phyloP scores from a whole-genome alignment of 129 eudicot species.

The Escallonia rubra region DNA sequence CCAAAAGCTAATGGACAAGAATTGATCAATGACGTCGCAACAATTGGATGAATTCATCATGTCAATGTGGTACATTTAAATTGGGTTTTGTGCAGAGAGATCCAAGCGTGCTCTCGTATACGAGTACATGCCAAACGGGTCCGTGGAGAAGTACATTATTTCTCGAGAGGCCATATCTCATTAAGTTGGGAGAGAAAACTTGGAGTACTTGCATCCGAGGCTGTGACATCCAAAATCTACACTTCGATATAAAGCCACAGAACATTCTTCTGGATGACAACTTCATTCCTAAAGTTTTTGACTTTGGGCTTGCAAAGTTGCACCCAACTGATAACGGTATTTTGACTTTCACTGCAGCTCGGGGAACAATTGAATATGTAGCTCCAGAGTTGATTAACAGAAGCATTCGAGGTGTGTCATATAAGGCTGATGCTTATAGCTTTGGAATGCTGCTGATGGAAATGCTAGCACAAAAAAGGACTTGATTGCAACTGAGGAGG shows the following conservation, averaged over 20 bases:
- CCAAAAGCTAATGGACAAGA: constrained; percentile 1
- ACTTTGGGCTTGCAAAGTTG: too few species aligned
- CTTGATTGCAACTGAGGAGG: too few species aligned
- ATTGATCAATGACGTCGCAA: constrained; percentile 21
- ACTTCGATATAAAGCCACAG: too few species aligned
- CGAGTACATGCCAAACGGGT: not conserved
- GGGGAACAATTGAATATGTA: too few species aligned
- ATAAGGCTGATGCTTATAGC: constrained; percentile 2
- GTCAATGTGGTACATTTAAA: not conserved
- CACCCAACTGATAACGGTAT: too few species aligned
- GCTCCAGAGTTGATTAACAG: too few species aligned
- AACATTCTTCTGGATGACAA: too few species aligned
- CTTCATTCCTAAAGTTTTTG: too few species aligned
- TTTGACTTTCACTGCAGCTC: too few species aligned
- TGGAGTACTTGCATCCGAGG: not conserved
- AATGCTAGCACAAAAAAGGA: not conserved
- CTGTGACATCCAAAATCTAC: too few species aligned
- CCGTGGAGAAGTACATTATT: not conserved
- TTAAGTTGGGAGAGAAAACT: constrained; percentile 4
- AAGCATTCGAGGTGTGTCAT: constrained; percentile 1
- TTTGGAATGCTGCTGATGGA: constrained; percentile 6
- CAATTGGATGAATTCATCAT: constrained; percentile 14
- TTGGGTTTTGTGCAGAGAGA: constrained; percentile 2
- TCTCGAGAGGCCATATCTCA: not conserved
- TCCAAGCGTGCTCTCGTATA: not conserved